Base-by-base conservation (phyloP, 257 asterid genomes). In the Lycium barbarum region DNA sequence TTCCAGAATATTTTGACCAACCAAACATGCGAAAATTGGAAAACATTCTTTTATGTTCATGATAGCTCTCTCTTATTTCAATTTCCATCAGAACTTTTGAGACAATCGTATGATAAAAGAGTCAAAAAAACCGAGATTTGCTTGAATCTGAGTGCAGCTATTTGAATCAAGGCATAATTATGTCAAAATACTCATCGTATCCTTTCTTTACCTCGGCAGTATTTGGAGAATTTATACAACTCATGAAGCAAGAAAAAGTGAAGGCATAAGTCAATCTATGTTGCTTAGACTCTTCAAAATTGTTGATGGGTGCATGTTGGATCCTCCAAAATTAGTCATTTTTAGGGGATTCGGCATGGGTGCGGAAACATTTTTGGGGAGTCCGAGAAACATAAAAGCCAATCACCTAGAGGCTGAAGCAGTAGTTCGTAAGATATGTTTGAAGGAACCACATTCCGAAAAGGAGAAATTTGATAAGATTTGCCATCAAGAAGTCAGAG, bases 151-250 rank as follows among this genome's bases (percentile, higher is more conserved):
- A 18, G 11, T 54, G 57, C n/a, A 40, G 45, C 62, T 40, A 76
- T n/a, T 53, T 20, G 40, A 49, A n/a, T 65, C 53, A 20, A 26
- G 54, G 33, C 45, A 18, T 10, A 51, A 67, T n/a, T 3, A 11
- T 18, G 66, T 7, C 57, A 65, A 14, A 26, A n/a, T 53, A 79
- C 63, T 62, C 43, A 54, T 49, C 74, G 22, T 17, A 12, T 76
- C 7, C 14, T 17, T 14, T 67, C 1, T 74, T 59, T 72, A 51
- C 38, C 58, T 45, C 67, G 55, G 51, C 86, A 89, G 89, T 89
- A 47, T 89, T 89, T 61, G 90, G 86, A 63, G 88, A 87, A 47
- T 89, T 89, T 83, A 73, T 87, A 9, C 86, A 81, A 85, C 89
- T 89, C 12, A 89, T 89, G 91, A 84, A 82, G 74, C 84, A 85